Evolutionary conservation across 129 eudicot genomes (phyloP), one percentile per base, ranked within the genome.

Genomic region (Ambrosia artemisiifolia): DNA sequence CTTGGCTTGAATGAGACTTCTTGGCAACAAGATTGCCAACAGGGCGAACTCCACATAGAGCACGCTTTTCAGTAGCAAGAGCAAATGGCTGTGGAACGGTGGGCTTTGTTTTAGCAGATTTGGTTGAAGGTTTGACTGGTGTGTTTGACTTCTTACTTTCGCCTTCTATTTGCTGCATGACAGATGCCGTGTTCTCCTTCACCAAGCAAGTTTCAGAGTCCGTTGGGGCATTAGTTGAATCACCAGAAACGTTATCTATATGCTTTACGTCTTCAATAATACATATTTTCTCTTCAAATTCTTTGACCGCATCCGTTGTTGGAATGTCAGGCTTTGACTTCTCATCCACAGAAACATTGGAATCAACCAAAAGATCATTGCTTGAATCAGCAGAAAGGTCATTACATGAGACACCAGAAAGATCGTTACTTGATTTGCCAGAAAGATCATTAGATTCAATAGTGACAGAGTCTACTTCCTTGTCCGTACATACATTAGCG

Each of bases 41-140:
- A 38, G 86, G 85, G 38, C 86, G 96, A 76, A 75, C 75, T 70
- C 85, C 91, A 67, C 28, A 12, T n/a, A 72, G 79, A 56, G 96
- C 96, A 8, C 96, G 89, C 71, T 85, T 88, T 77, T 87, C 97
- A 68, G 97, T 92, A 53, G 97, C 97, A 83, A 91, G 82, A 71
- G 93, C 88, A 83, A 91, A 92, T 57, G 87, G 90, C 69, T 82
- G 88, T 5, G 92, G 92, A 61, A 84, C 87, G 6, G 95, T 91
- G 81, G 84, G 87, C 74, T 83, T 86, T 20, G 77, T 80, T 70
- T 87, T 87, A 35, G 79, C 76, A 76, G 84, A 63, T 72, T 73
- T 88, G 67, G 72, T 67, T 71, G 80, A 65, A 63, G 75, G 64
- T 78, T 84, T 88, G 57, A 53, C 75, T 0, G 74, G 43, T 54